Conservation (phyloP, 805 yeast species). For the Nakazawaea sp. region DNA sequence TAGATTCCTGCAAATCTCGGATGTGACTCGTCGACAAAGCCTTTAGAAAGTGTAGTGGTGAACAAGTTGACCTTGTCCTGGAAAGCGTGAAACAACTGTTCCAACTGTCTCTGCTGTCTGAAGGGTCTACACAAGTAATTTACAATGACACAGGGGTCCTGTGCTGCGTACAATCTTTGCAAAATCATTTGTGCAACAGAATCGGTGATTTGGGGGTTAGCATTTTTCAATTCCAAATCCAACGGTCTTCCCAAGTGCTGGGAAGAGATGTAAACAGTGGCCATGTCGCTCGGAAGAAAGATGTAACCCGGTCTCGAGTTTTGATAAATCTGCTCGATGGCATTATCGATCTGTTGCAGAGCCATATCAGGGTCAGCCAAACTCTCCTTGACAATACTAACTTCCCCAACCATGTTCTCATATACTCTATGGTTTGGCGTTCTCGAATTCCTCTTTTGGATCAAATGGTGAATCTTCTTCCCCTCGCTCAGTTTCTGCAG, state of each 20-base stretch:
- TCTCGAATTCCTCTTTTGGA: slow-evolving; percentile 42
- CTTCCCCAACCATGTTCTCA: slow-evolving; percentile 49
- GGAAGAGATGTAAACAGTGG: slow-evolving; percentile 32
- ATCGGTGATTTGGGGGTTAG: slow-evolving; percentile 19
- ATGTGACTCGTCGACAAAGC: slow-evolving; percentile 29
- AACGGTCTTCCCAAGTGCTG: slow-evolving; percentile 26
- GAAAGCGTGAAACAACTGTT: slow-evolving; percentile 21
- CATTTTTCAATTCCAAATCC: slow-evolving; percentile 16
- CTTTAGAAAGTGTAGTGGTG: slow-evolving; percentile 33
- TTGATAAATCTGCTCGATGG: slow-evolving; percentile 46
- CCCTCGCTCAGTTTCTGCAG: slow-evolving; percentile 13
- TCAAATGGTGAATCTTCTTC: slow-evolving; percentile 29
- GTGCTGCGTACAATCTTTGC: slow-evolving; percentile 26
- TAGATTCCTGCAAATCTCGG: slow-evolving; percentile 41
- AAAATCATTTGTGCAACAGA: slow-evolving; percentile 26
- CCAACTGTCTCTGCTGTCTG: slow-evolving; percentile 24
- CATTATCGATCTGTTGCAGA: slow-evolving; percentile 59
- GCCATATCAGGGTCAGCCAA: slow-evolving; percentile 39
- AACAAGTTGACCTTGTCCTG: slow-evolving; percentile 31
- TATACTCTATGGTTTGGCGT: slow-evolving; percentile 56
- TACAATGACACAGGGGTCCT: slow-evolving; percentile 31
- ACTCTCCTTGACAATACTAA: slow-evolving; percentile 50
- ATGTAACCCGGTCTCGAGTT: slow-evolving; percentile 80
- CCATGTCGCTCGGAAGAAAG: slow-evolving; percentile 68
- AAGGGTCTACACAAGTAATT: slow-evolving; percentile 36